Percentiles rank a stretch among this genome's conserved stretches.
phyloP scores from a whole-genome alignment of 148 eudicot species.

The Arbutus unedo region DNA sequence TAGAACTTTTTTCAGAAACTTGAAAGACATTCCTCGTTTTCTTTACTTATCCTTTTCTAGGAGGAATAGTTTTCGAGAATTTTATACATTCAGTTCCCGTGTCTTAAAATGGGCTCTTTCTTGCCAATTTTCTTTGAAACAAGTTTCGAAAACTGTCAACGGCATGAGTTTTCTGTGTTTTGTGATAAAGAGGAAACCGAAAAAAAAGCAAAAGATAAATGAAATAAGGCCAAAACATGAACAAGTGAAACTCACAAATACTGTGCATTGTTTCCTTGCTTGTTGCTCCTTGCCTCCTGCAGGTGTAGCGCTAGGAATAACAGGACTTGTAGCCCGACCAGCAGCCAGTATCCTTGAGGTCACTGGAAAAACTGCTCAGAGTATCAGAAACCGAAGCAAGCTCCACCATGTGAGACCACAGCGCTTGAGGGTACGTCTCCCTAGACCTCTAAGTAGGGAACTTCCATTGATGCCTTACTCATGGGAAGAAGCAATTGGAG shows the following conservation, averaged over 20 bases:
- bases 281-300: constrained; percentile 23
- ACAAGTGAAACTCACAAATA: background rate
- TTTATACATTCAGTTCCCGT: background rate
- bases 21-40: background rate
- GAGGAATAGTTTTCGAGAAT: background rate
- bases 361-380: constrained; percentile 92
- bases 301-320: constrained; percentile 92
- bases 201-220: background rate
- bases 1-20: background rate
- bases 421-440: constrained; percentile 74
- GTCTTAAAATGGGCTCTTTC: background rate
- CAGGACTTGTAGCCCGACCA: constrained; percentile 94
- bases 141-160: background rate
- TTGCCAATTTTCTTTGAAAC: background rate
- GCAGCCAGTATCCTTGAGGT: constrained; percentile 97
- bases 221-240: background rate
- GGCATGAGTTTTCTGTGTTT: background rate
- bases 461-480: constrained; percentile 72
- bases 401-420: constrained; percentile 58
- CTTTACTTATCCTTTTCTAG: background rate
- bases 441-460: constrained; percentile 70
- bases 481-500: constrained; percentile 93
- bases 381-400: constrained; percentile 88
- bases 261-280: background rate
- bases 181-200: background rate